Evolutionary conservation across 1,139 yeast species (phyloP).

Genomic region (Magnusiomyces paraingens): DNA sequence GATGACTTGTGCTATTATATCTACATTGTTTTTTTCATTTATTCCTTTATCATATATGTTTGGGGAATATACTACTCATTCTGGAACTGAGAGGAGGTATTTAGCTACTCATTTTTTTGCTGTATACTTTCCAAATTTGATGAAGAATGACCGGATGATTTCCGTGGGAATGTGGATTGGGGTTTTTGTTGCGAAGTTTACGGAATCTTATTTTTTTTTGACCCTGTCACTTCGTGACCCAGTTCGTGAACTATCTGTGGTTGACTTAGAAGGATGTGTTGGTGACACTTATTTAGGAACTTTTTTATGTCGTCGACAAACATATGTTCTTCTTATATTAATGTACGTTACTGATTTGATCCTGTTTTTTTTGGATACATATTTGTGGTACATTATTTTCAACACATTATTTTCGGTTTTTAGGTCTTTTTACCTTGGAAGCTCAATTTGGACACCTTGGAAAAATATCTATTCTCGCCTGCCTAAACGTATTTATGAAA

Average conservation of each 20-base stretch:
- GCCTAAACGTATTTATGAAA: slow-evolving; percentile 66
- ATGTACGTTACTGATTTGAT: slow-evolving; percentile 62
- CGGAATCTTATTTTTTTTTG: slow-evolving; percentile 75
- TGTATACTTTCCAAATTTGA: slow-evolving; percentile 49
- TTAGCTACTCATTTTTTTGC: slow-evolving; percentile 38
- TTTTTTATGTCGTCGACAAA: slow-evolving; percentile 53
- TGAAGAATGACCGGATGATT: slow-evolving; percentile 45
- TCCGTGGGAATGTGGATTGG: slow-evolving; percentile 62
- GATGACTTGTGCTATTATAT: slow-evolving; percentile 51
- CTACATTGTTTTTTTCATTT: slow-evolving; percentile 55
- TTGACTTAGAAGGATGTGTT: slow-evolving; percentile 54
- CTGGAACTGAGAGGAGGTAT: slow-evolving; percentile 20
- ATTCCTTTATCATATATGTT: slow-evolving; percentile 54
- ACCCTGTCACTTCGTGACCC: slow-evolving; percentile 78
- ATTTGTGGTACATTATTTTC: slow-evolving; percentile 82
- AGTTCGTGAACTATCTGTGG: slow-evolving; percentile 53
- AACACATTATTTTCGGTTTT: slow-evolving; percentile 67
- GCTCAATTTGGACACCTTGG: slow-evolving; percentile 85
- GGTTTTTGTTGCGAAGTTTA: slow-evolving; percentile 64
- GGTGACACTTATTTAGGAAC: slow-evolving; percentile 52
- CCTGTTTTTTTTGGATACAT: slow-evolving; percentile 76
- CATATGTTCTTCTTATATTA: slow-evolving; percentile 48
- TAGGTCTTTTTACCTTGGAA: slow-evolving; percentile 65
- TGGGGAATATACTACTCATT: slow-evolving; percentile 35
- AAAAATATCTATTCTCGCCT: slow-evolving; percentile 66